These are phyloP conservation scores for Roridomyces roridus DNA, from an alignment of 768 basidiomycete genomes.

Conservation along the genomic window DNA sequence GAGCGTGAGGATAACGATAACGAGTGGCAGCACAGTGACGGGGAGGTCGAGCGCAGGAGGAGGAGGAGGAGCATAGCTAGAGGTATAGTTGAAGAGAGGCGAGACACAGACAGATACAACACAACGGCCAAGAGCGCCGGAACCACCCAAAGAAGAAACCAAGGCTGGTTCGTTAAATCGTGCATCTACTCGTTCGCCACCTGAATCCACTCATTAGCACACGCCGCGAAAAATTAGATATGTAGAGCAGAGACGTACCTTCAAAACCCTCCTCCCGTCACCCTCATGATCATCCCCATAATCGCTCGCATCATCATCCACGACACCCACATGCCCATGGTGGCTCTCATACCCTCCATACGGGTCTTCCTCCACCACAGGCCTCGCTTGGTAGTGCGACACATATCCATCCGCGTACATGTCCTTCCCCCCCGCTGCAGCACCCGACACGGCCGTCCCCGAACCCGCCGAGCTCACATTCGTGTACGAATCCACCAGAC, in stretches of 20 bases:
- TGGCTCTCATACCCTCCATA: conserved; percentile 32
- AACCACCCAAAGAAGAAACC: no score
- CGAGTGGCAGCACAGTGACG: no score
- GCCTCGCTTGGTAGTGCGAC: conserved; percentile 27
- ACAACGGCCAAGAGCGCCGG: no score
- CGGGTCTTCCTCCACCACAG: conserved; percentile 30
- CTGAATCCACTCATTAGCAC: no score
- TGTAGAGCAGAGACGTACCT: conserved; percentile 31
- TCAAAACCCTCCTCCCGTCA: conserved; percentile 19
- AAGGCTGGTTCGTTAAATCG: no score
- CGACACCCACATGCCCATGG: conserved; percentile 22
- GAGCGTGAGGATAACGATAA: no score
- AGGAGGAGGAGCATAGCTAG: no score
- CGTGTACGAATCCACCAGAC: conserved; percentile 19
- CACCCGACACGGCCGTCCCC: background rate
- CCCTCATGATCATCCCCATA: background rate
- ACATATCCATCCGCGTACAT: conserved; percentile 25
- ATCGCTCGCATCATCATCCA: conserved; percentile 12
- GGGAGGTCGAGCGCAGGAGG: no score
- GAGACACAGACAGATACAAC: no score
- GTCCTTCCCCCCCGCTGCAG: background rate
- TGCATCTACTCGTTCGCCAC: no score
- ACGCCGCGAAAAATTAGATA: no score
- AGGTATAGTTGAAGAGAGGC: no score
- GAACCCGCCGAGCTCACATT: background rate